phyloP scores from a whole-genome alignment of 169 alveolate species.

The Eimeria nieschulzi region DNA sequence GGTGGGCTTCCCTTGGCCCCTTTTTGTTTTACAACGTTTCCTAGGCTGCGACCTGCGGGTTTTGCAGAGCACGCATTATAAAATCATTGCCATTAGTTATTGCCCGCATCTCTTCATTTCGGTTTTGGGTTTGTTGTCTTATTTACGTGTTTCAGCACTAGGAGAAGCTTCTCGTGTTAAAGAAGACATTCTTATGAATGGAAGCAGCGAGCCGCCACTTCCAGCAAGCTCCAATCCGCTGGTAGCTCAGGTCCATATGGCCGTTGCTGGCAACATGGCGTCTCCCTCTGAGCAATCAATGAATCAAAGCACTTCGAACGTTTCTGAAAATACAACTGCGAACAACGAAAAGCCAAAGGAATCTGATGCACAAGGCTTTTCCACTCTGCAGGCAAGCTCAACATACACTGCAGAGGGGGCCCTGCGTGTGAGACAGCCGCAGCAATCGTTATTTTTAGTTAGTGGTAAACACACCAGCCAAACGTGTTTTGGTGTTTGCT shows the following conservation, averaged over 20 bases:
- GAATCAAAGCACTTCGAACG: not conserved
- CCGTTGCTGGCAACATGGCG: not conserved
- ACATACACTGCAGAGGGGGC: not conserved
- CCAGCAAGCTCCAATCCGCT: conserved; percentile 5
- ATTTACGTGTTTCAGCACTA: too few species aligned
- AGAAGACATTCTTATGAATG: conserved; percentile 4
- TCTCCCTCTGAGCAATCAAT: conserved; percentile 1
- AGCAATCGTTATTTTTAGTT: too few species aligned
- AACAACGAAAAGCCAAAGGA: too few species aligned
- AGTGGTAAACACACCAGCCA: not conserved
- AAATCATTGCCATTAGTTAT: too few species aligned
- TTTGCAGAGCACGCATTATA: too few species aligned
- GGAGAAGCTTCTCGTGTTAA: too few species aligned
- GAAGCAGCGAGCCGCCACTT: not conserved
- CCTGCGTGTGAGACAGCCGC: too few species aligned
- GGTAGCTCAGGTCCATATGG: conserved; percentile 19
- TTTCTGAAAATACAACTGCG: not conserved
- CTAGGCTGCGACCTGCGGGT: too few species aligned
- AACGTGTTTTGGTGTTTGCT: not conserved
- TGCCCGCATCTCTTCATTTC: not conserved
- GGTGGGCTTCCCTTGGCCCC: too few species aligned
- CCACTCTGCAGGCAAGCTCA: conserved; percentile 43
- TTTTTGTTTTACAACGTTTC: too few species aligned
- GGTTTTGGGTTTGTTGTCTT: not conserved
- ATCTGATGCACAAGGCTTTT: not conserved